Evolutionary conservation across 2,329 filamentous ascomycete species (phyloP).

Genomic region (Aureobasidium mangrovei): DNA sequence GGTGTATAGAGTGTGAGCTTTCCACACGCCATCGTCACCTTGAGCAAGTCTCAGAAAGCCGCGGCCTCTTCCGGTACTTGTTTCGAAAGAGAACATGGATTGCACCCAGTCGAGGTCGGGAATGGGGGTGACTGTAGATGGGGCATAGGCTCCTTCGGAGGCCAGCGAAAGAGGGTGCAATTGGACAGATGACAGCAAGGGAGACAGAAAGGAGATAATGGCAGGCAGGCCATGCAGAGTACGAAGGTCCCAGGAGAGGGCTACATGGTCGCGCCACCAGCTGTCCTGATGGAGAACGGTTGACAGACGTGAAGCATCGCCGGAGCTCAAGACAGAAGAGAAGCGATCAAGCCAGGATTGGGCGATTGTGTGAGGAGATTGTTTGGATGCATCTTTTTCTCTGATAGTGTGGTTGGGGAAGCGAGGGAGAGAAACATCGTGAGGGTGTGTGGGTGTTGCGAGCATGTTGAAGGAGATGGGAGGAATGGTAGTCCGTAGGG

Average conservation of each 20-base stretch:
- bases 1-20: conserved; percentile 57
- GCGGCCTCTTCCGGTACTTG: conserved; percentile 44
- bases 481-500: neutral
- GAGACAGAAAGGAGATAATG: conserved; percentile 34
- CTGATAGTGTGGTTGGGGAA: neutral
- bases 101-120: conserved; percentile 49
- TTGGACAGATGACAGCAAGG: conserved; percentile 30
- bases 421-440: neutral
- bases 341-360: conserved; percentile 26
- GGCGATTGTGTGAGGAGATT: conserved; percentile 20
- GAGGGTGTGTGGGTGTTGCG: neutral
- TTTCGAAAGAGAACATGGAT: conserved; percentile 49
- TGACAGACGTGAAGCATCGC: conserved; percentile 17
- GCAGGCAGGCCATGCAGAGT: conserved; percentile 39
- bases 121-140: conserved; percentile 37
- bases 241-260: conserved; percentile 48
- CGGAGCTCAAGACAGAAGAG: conserved; percentile 19
- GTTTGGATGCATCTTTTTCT: neutral
- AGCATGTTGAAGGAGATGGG: conserved; percentile 2
- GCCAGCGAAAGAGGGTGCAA: conserved; percentile 33
- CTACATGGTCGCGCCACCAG: conserved; percentile 53
- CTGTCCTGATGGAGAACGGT: conserved; percentile 38
- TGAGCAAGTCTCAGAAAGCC: conserved; percentile 45
- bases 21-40: conserved; percentile 41
- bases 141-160: conserved; percentile 37